These are phyloP conservation scores for Tylopilus cervinicoccineus DNA, from an alignment of 768 basidiomycete genomes.

Conservation along the genomic window DNA sequence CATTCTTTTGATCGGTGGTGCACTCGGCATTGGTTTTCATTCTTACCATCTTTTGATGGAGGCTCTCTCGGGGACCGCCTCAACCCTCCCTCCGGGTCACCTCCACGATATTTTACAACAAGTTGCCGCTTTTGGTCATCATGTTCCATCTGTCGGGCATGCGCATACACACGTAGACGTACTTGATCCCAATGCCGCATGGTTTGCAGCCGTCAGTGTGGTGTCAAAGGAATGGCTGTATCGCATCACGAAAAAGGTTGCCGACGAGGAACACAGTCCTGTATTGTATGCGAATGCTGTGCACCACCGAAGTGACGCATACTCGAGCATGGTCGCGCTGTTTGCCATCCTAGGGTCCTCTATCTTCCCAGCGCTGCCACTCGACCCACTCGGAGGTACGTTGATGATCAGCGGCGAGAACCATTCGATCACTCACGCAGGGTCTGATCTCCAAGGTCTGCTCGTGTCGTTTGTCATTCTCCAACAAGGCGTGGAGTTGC, in stretches of 20 bases:
- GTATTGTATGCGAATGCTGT: slow-evolving; percentile 95
- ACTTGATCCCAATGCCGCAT: slow-evolving; percentile 92
- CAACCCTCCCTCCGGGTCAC: slow-evolving; percentile 60
- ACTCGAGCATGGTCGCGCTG: slow-evolving; percentile 88
- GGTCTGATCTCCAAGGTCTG: slow-evolving; percentile 49
- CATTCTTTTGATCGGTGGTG: slow-evolving; percentile 79
- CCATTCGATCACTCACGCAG: slow-evolving; percentile 5
- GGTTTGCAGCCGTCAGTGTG: slow-evolving; percentile 86
- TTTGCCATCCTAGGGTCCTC: slow-evolving; percentile 90
- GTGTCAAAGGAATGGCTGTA: slow-evolving; percentile 92
- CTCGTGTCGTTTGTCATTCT: slow-evolving; percentile 90
- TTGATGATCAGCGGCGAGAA: background rate
- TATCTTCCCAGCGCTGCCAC: slow-evolving; percentile 76
- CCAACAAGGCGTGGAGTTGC: slow-evolving; percentile 65
- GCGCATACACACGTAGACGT: slow-evolving; percentile 49
- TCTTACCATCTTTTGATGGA: slow-evolving; percentile 81
- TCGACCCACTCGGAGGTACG: slow-evolving; percentile 92
- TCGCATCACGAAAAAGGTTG: slow-evolving; percentile 82
- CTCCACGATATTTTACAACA: slow-evolving; percentile 60
- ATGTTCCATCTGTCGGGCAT: slow-evolving; percentile 51
- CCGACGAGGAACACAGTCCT: slow-evolving; percentile 85
- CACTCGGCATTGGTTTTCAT: slow-evolving; percentile 84
- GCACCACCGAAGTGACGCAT: slow-evolving; percentile 96
- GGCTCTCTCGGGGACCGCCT: slow-evolving; percentile 61
- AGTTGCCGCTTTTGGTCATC: slow-evolving; percentile 51